phyloP scores from a whole-genome alignment of 2,329 filamentous ascomycete species.

The Capronia americana region DNA sequence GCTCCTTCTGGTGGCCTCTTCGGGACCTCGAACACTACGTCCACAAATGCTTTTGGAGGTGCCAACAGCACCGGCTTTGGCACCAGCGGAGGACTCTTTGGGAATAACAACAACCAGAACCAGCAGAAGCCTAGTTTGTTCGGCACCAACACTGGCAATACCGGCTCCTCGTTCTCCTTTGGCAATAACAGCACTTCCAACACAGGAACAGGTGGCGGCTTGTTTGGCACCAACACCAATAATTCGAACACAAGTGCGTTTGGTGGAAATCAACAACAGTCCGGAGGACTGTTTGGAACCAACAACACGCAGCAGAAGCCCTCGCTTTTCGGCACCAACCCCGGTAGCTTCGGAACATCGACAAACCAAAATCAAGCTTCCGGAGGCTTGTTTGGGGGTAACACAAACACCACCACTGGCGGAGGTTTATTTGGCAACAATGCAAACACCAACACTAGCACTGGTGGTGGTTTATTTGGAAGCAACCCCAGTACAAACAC shows the following conservation, averaged over 20 bases:
- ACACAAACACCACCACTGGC: constrained; percentile 41
- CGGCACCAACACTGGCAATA: constrained; percentile 44
- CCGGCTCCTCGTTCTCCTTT: constrained; percentile 42
- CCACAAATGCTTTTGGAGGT: constrained; percentile 45
- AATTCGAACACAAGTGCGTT: constrained; percentile 41
- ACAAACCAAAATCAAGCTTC: constrained; percentile 51
- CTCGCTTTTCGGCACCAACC: constrained; percentile 41
- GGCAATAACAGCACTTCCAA: constrained; percentile 42
- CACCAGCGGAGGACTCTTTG: constrained; percentile 52
- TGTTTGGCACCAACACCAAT: constrained; percentile 30
- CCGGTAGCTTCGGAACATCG: constrained; percentile 48
- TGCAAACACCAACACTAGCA: constrained; percentile 58
- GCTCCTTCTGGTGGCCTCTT: constrained; percentile 48
- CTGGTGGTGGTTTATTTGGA: constrained; percentile 57
- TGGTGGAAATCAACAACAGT: constrained; percentile 42
- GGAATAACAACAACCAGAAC: constrained; percentile 49
- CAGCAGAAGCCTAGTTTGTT: constrained; percentile 53
- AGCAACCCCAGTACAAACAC: constrained; percentile 38
- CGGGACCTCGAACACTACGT: constrained; percentile 47
- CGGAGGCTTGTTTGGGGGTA: constrained; percentile 54
- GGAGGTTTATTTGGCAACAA: constrained; percentile 53
- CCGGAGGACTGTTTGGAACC: constrained; percentile 53
- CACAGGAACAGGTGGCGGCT: constrained; percentile 39
- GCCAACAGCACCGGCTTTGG: constrained; percentile 52
- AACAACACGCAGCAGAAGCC: constrained; percentile 38